Percentiles rank a stretch among this genome's conserved stretches.
These are phyloP conservation scores for Amauroascus verrucosus DNA, from an alignment of 2,329 filamentous ascomycete species.

Conservation along the genomic window DNA sequence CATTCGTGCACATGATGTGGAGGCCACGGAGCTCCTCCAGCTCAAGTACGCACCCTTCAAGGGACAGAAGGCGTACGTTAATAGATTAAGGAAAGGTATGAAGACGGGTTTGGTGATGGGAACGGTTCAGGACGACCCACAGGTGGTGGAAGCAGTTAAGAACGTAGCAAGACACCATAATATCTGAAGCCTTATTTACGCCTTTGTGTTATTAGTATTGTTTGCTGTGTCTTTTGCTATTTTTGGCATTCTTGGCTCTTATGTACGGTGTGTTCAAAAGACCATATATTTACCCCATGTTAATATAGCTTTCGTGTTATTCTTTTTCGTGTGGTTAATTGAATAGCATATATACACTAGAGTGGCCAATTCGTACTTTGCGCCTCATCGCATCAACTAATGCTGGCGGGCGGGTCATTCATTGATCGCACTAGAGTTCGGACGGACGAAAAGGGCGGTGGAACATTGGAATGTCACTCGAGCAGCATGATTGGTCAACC, in stretches of 20 bases:
- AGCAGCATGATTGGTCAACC: slow-evolving; percentile 1
- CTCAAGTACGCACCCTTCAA: slow-evolving; percentile 73
- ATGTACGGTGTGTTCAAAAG: no score
- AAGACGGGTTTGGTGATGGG: slow-evolving; percentile 84
- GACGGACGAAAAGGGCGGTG: no score
- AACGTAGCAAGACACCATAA: slow-evolving; percentile 34
- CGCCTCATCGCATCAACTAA: no score
- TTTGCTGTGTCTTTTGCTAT: no score
- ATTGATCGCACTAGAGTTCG: no score
- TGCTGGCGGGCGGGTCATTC: no score
- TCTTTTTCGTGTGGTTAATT: no score
- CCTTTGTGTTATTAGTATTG: background rate
- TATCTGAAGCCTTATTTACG: background rate
- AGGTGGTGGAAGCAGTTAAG: slow-evolving; percentile 70
- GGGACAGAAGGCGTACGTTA: slow-evolving; percentile 56
- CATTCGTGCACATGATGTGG: slow-evolving; percentile 52
- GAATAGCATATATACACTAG: no score
- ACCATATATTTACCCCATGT: no score
- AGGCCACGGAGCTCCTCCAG: slow-evolving; percentile 59
- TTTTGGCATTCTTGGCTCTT: no score
- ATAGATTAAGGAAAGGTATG: slow-evolving; percentile 58
- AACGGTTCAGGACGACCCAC: slow-evolving; percentile 65
- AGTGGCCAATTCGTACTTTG: no score
- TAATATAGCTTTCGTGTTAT: no score
- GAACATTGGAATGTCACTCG: slow-evolving; percentile 7